phyloP scores from a whole-genome alignment of 441 rosid genomes.

The Aquilaria agallochum region DNA sequence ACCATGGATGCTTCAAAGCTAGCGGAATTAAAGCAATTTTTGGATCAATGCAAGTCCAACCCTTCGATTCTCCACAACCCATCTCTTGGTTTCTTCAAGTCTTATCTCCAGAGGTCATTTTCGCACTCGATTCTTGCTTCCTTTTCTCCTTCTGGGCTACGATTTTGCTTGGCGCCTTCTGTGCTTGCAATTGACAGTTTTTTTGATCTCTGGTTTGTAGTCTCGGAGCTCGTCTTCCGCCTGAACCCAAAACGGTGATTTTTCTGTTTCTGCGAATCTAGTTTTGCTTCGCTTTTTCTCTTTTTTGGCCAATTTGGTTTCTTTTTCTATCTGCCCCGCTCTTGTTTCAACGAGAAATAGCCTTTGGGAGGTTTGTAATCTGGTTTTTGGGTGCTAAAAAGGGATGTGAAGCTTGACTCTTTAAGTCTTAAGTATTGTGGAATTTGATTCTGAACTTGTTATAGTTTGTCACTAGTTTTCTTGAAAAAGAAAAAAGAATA shows the following conservation, averaged over 20 bases:
- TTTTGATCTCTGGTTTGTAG: slow-evolving; percentile 33
- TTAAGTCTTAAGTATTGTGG: no score
- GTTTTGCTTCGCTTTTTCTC: background rate
- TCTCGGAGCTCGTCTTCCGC: slow-evolving; percentile 69
- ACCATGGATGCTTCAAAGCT: slow-evolving; percentile 38
- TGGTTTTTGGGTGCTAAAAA: no score
- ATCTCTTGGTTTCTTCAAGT: slow-evolving; percentile 51
- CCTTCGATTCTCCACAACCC: slow-evolving; percentile 53
- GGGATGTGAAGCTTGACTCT: no score
- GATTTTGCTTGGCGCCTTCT: background rate
- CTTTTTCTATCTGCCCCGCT: background rate
- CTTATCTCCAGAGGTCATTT: slow-evolving; percentile 36
- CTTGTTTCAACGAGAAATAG: no score
- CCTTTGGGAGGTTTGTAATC: no score
- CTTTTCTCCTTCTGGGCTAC: background rate
- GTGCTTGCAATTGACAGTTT: background rate
- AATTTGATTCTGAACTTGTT: no score
- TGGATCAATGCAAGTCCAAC: slow-evolving; percentile 34
- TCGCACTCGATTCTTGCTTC: background rate
- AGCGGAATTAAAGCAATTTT: slow-evolving; percentile 35
- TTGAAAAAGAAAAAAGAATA: no score
- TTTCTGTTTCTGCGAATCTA: background rate
- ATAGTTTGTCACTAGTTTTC: no score
- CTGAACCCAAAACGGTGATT: slow-evolving; percentile 43
- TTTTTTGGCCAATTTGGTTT: background rate